phyloP scores from a whole-genome alignment of 441 rosid species.

The Metrosideros polymorpha region DNA sequence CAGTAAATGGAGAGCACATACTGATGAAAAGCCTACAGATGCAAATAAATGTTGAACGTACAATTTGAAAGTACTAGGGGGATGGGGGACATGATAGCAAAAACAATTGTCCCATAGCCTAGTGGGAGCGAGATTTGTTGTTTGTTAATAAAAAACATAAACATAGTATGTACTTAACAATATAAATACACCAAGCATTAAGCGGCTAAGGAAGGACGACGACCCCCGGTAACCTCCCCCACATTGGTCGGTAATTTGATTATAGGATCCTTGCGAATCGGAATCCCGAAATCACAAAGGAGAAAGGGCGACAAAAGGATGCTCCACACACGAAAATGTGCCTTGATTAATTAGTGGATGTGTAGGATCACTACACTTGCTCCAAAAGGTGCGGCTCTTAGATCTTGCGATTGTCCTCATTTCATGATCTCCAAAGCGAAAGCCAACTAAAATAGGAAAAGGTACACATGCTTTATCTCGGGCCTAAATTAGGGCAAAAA shows the following conservation, averaged over 20 bases:
- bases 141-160: not conserved
- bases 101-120: not conserved
- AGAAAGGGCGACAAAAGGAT: not conserved
- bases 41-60: not conserved
- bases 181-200: not conserved
- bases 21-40: not conserved
- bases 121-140: not conserved
- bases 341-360: not conserved
- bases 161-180: not conserved
- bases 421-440: not conserved
- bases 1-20: not conserved
- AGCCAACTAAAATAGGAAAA: not conserved
- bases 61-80: not conserved
- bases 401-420: not conserved
- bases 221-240: not conserved
- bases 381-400: not conserved
- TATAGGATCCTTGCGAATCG: not conserved
- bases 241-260: not conserved
- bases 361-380: not conserved
- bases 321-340: not conserved
- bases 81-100: not conserved
- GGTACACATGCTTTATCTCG: not conserved
- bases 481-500: not conserved
- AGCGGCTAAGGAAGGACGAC: not conserved
- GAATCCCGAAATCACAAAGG: not conserved